Conservation (phyloP, 1,139 yeast species). For the Protomyces pachydermus region DNA sequence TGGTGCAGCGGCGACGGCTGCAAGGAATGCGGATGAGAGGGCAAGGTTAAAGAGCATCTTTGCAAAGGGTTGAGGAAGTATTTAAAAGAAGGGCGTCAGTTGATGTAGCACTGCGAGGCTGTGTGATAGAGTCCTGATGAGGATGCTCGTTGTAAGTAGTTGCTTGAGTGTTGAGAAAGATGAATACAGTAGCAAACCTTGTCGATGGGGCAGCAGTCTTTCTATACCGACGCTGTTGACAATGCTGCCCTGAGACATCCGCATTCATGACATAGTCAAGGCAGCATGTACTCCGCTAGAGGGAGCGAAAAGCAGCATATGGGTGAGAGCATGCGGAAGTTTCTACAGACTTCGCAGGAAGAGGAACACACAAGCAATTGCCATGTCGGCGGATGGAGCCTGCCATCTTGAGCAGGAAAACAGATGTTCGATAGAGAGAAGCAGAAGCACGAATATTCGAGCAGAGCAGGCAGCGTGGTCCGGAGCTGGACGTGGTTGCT, state of each 20-base stretch:
- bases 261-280: neutral
- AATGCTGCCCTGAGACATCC: neutral
- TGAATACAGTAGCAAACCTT: too few species aligned
- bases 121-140: neutral
- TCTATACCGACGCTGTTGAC: neutral
- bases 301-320: neutral
- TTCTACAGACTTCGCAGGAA: neutral
- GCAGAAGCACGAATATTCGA: neutral
- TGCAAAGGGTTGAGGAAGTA: neutral
- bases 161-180: too few species aligned
- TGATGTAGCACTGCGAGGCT: neutral
- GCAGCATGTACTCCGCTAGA: neutral
- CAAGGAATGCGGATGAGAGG: neutral
- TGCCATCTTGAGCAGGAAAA: neutral
- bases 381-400: neutral
- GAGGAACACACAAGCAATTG: neutral
- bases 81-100: constrained; percentile 1
- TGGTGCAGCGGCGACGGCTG: neutral
- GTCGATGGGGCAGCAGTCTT: too few species aligned
- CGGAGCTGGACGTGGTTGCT: neutral
- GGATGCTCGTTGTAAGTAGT: neutral
- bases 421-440: neutral
- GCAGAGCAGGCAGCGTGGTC: neutral
- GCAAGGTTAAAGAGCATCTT: neutral
- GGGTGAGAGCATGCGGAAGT: neutral